Conservation (phyloP, 2,329 filamentous ascomycete genomes). For the Neonectria neomacrospora region DNA sequence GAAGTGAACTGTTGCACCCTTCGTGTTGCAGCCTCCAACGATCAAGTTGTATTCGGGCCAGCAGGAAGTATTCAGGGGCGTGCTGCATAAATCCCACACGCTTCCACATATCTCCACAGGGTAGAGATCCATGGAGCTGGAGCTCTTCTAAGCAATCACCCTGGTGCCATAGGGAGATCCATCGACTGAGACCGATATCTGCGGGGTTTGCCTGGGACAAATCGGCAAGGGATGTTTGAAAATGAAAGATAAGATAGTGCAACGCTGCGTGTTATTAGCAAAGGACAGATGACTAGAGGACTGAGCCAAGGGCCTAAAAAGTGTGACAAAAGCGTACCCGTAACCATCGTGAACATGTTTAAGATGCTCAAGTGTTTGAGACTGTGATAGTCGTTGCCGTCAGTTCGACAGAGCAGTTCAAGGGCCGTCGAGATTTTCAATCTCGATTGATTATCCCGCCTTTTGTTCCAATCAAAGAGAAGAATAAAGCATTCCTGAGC, state of each 20-base stretch:
- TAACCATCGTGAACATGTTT: constrained; percentile 12
- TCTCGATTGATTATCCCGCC: neutral
- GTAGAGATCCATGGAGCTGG: neutral
- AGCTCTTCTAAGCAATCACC: neutral
- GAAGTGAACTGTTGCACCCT: neutral
- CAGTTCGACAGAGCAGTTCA: constrained; percentile 2
- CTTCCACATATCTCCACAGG: constrained; percentile 6
- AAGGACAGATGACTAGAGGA: neutral
- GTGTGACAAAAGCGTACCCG: neutral
- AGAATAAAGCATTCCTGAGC: constrained; percentile 12
- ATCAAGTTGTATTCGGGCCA: neutral
- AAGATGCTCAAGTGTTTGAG: constrained; percentile 3
- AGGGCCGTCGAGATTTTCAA: neutral
- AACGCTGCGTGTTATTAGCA: neutral
- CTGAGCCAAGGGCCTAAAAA: neutral
- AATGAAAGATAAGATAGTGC: constrained; percentile 3
- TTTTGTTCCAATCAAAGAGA: neutral
- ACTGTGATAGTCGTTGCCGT: neutral
- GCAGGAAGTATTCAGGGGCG: constrained; percentile 4
- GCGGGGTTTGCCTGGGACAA: neutral
- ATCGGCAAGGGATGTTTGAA: constrained; percentile 1
- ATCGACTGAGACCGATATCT: neutral
- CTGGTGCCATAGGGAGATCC: constrained; percentile 2
- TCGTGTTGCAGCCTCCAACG: constrained; percentile 1
- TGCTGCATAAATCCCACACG: constrained; percentile 13